Evolutionary conservation across 2,329 filamentous ascomycete species (phyloP), one percentile per base, ranked within the genome.

Genomic region (Coniella lustricola): DNA sequence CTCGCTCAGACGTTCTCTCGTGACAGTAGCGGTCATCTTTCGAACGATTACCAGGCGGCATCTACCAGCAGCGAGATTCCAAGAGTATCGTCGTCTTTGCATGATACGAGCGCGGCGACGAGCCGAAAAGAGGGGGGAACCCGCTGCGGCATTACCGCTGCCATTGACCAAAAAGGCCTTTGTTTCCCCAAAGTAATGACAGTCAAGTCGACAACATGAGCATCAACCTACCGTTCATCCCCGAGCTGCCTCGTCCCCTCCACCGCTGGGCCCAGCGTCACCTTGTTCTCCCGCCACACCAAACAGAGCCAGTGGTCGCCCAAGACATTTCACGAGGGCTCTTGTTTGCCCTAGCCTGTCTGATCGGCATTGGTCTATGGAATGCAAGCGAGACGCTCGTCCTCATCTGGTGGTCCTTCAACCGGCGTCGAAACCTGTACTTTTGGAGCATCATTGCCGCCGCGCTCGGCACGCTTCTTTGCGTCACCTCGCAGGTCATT

Each of bases 331-430:
- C 40, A 3, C 32, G n/a, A 12, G 21, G 36, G 7, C 37, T 49
- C 20, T 40, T 36, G 16, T 49, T 49, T 22, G 17, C 29, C 20
- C 4, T 49, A 32, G 21, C 36, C 13, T 46, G 48, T 12, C 37
- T 49, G 10, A 35, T 44, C 4, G 48, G 48, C 31, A 41, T 49
- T 18, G 38, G 29, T 13, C 42, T 49, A 9, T 49, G 48, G 48
- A 46, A 42, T 7, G 21, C 48, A 4, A 16, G 42, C 48, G 48
- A 49, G 48, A 49, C 40, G n/a, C 10, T 49, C 31, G 9, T 49
- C 31, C 21, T 40, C 37, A 29, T 46, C 4, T 49, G 42, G 42
- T 49, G 48, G 48, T 35, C 36, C 12, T 39, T 49, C 36, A 46
- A 33, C 16, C 29, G 37, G 7, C 36, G 48, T 4, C 42, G 36